Percentiles rank a stretch among this genome's conserved stretches.
phyloP scores from a whole-genome alignment of 164 flowering plant genomes.

The Echeveria elegans region DNA sequence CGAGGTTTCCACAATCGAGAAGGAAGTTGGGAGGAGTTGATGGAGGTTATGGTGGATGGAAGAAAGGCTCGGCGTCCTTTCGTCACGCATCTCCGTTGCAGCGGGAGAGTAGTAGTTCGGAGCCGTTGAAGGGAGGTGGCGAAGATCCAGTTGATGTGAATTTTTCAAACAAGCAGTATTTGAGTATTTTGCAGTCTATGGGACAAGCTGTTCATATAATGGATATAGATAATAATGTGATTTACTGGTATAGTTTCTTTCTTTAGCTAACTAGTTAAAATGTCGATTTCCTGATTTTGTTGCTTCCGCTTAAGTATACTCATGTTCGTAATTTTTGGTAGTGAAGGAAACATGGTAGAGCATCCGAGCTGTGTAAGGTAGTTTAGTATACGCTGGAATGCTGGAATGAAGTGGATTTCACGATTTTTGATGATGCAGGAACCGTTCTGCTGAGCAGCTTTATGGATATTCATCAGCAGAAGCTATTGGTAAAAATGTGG shows the following conservation, averaged over 20 bases:
- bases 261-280: neutral
- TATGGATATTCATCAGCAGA: conserved; percentile 84
- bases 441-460: conserved; percentile 59
- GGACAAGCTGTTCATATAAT: conserved; percentile 86
- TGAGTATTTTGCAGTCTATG: conserved; percentile 84
- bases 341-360: neutral
- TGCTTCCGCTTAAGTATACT: too few relatives aligned
- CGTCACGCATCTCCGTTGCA: conserved; percentile 80
- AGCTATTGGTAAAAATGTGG: conserved; percentile 60
- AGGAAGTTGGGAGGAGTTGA: conserved; percentile 18
- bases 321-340: neutral
- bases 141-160: conserved; percentile 29
- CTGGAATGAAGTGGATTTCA: neutral
- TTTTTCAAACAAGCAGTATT: conserved; percentile 58
- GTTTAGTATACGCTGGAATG: neutral
- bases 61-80: conserved; percentile 41
- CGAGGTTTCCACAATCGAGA: conserved; percentile 20
- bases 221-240: conserved; percentile 44
- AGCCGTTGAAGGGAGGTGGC: conserved; percentile 12
- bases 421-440: conserved; percentile 40
- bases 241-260: conserved; percentile 51
- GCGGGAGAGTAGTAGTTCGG: conserved; percentile 52
- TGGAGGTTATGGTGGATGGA: conserved; percentile 26
- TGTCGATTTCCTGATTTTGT: neutral
- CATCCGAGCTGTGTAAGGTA: neutral